Evolutionary conservation across 2,329 filamentous ascomycete species (phyloP).

Genomic region (Ascochyta viciae-villosae): DNA sequence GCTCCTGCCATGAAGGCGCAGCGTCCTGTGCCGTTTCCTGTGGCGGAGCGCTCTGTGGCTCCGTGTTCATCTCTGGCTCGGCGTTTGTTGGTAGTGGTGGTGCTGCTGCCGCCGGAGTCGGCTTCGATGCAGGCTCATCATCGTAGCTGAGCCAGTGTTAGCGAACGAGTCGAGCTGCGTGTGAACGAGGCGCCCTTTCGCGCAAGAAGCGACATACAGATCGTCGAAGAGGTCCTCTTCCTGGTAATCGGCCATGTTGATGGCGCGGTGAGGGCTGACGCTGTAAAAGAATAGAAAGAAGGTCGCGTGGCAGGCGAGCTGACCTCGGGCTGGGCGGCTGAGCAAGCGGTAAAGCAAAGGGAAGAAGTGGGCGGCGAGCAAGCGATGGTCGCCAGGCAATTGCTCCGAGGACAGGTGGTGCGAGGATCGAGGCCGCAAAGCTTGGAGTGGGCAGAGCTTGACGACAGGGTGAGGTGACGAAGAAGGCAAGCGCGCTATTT

Average conservation of each 20-base stretch:
- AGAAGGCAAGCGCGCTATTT: conserved; percentile 5
- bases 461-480: conserved; percentile 7
- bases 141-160: conserved; percentile 48
- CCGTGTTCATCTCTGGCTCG: conserved; percentile 32
- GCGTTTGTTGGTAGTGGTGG: conserved; percentile 20
- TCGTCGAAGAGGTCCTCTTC: conserved; percentile 97
- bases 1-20: conserved; percentile 28
- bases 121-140: conserved; percentile 47
- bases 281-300: background rate
- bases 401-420: background rate
- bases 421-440: background rate
- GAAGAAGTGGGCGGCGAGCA: background rate
- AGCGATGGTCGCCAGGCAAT: background rate
- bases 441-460: conserved; percentile 9
- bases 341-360: background rate
- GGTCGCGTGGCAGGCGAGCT: background rate
- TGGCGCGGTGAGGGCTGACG: background rate
- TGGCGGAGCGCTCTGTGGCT: conserved; percentile 25
- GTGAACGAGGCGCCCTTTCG: background rate
- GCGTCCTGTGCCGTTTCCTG: conserved; percentile 27
- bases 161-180: background rate
- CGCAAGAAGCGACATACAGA: conserved; percentile 68
- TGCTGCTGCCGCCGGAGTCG: conserved; percentile 33
- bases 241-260: conserved; percentile 66
- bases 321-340: background rate